Evolutionary conservation across 208 protist species (phyloP).

Genomic region (Trypanosoma melophagium): DNA sequence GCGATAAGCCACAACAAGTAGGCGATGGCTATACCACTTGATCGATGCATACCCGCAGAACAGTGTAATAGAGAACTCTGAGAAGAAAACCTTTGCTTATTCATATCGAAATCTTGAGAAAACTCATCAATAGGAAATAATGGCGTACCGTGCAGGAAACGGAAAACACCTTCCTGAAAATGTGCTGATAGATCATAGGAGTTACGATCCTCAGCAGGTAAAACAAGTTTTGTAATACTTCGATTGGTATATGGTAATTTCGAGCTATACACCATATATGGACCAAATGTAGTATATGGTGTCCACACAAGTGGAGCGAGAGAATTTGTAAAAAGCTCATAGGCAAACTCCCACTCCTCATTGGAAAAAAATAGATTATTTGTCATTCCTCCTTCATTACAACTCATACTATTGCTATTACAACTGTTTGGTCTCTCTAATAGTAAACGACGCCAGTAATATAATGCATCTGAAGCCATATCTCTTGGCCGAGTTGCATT

Average conservation of each 20-base stretch:
- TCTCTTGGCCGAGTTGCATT: neutral
- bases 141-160: slow-evolving; percentile 56
- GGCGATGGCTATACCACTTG: slow-evolving; percentile 58
- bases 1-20: slow-evolving; percentile 69
- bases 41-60: slow-evolving; percentile 87
- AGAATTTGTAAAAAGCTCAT: slow-evolving; percentile 1
- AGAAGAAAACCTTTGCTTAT: slow-evolving; percentile 10
- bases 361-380: slow-evolving; percentile 8
- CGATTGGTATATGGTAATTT: slow-evolving; percentile 47
- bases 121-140: slow-evolving; percentile 25
- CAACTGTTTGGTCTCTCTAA: slow-evolving; percentile 18
- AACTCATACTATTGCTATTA: neutral
- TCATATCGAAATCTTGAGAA: neutral
- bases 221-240: slow-evolving; percentile 50
- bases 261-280: slow-evolving; percentile 31
- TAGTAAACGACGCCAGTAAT: slow-evolving; percentile 21
- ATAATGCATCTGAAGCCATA: slow-evolving; percentile 9
- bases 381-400: neutral
- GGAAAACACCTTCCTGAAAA: slow-evolving; percentile 66
- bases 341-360: slow-evolving; percentile 15
- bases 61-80: slow-evolving; percentile 61
- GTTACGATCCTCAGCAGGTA: slow-evolving; percentile 68
- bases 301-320: slow-evolving; percentile 22
- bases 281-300: slow-evolving; percentile 21
- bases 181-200: slow-evolving; percentile 72